These are phyloP conservation scores for Ashbya aceris DNA, from an alignment of 1,139 yeast genomes.

Conservation along the genomic window DNA sequence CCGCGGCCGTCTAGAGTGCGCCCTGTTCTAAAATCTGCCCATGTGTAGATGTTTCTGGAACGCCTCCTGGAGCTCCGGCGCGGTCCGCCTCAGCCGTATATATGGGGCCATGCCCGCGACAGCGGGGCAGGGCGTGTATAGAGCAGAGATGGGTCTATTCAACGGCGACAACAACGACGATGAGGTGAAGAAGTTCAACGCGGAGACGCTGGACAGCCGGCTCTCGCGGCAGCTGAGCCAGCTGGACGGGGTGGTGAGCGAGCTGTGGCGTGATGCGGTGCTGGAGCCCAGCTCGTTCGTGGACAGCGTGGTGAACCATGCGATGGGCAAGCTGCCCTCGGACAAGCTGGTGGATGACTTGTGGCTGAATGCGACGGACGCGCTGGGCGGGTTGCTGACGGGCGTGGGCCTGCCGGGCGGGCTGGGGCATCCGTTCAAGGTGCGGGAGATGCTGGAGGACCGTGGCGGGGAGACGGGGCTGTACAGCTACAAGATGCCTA, in stretches of 20 bases:
- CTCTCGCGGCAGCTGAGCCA: conserved; percentile 1
- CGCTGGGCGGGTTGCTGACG: conserved; percentile 15
- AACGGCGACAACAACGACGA: conserved; percentile 11
- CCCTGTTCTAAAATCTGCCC: neutral
- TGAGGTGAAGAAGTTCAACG: conserved; percentile 10
- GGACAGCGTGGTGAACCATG: neutral
- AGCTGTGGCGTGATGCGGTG: conserved; percentile 10
- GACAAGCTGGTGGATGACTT: conserved; percentile 6
- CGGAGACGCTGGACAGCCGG: conserved; percentile 7
- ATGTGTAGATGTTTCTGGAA: neutral
- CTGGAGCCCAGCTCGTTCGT: conserved; percentile 16
- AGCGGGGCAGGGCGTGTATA: too few relatives aligned
- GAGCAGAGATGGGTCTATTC: conserved; percentile 13
- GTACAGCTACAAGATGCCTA: conserved; percentile 55
- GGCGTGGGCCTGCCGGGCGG: conserved; percentile 19
- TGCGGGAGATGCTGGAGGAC: conserved; percentile 11
- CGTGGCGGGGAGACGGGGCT: conserved; percentile 33
- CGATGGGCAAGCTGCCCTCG: neutral
- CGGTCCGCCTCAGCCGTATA: too few relatives aligned
- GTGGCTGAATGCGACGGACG: conserved; percentile 13
- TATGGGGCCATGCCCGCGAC: too few relatives aligned
- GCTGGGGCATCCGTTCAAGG: conserved; percentile 14
- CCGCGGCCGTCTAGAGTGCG: neutral
- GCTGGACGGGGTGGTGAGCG: conserved; percentile 1
- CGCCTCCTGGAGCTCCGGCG: too few relatives aligned